Base-by-base conservation (phyloP, 164 flowering plant species). In the Taxillus chinensis region DNA sequence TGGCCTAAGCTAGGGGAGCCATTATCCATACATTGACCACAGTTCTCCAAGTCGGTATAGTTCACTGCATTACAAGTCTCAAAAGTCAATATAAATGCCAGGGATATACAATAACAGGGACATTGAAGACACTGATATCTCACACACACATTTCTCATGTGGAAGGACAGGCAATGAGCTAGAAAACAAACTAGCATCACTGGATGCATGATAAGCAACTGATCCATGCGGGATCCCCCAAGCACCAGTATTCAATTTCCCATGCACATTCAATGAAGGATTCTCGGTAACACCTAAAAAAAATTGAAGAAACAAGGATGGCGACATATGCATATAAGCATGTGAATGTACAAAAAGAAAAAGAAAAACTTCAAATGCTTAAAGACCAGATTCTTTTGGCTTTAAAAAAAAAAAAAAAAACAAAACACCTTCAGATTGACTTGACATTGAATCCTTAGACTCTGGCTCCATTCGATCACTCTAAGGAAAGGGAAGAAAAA, bases 131-230 rank as follows among this genome's bases (percentile, higher is more conserved):
- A 58, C 27, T 27, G 27, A 58, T 17, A 54, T 54, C 11, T 58
- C 15, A 58, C 17, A 15, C 61, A 41, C 41, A 58, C 61, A 58
- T 45, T 58, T 58, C 46, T 58, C 61, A 41, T 58, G 57, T 17
- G 57, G 61, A 39, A 58, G 61, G 9, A 58, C 45, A 11, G 61
- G 61, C 61, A 58, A 15, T 58, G 61, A 58, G 38, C 61, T 58
- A 15, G 61, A 58, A 58, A 58, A 58, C 61, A 58, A 40, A 45
- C 61, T 58, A 4, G 61, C 45, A 42, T 58, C 61, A 58, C 45
- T 58, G 40, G 61, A 58, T 12, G 46, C 45, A 42, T 42, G 45
- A 58, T 40, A 58, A 9, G 45, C 61, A 58, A 16, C 15, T 11
- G 27, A 7, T 15, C 46, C 38, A 5, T 12, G 61, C 11, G 46